Evolutionary conservation across 1,284 basidiomycete genomes (phyloP).

Genomic region (Peniophora sp.): DNA sequence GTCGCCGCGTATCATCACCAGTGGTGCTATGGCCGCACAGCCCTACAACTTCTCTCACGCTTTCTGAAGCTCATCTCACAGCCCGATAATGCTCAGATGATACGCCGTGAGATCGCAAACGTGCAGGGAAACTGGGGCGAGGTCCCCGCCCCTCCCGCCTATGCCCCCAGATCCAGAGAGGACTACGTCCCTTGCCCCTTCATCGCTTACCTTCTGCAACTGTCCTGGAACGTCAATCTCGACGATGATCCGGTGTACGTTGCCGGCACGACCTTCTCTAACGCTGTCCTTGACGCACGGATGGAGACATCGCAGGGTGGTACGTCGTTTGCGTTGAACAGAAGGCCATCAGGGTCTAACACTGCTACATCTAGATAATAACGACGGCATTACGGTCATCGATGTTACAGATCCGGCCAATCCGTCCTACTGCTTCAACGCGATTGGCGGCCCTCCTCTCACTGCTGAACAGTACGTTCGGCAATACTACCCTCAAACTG

Average conservation of each 20-base stretch:
- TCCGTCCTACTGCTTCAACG: constrained; percentile 27
- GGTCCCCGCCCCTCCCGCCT: not conserved
- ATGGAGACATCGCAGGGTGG: constrained; percentile 22
- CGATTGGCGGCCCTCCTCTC: constrained; percentile 11
- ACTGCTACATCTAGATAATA: constrained; percentile 23
- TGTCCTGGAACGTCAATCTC: constrained; percentile 11
- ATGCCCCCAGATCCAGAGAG: not conserved
- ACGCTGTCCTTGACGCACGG: constrained; percentile 10
- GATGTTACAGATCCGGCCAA: constrained; percentile 29
- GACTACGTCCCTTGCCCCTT: constrained; percentile 23
- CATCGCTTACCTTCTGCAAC: constrained; percentile 13
- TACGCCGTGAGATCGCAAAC: constrained; percentile 21
- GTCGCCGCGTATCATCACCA: constrained; percentile 30
- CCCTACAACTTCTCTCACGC: constrained; percentile 22
- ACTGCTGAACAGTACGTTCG: constrained; percentile 22
- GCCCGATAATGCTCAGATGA: constrained; percentile 24
- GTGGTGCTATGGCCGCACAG: constrained; percentile 27
- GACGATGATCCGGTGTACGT: constrained; percentile 1
- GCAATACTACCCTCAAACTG: constrained; percentile 11
- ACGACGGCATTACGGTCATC: constrained; percentile 33
- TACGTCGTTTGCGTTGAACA: constrained; percentile 8
- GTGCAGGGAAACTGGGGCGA: constrained; percentile 21
- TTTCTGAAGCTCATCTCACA: constrained; percentile 27
- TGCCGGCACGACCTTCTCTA: constrained; percentile 3
- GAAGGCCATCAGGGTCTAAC: not conserved